Percentiles rank a stretch among this genome's conserved stretches.
Conservation (phyloP, 2,329 filamentous ascomycete genomes). For the Aspergillus sp. region DNA sequence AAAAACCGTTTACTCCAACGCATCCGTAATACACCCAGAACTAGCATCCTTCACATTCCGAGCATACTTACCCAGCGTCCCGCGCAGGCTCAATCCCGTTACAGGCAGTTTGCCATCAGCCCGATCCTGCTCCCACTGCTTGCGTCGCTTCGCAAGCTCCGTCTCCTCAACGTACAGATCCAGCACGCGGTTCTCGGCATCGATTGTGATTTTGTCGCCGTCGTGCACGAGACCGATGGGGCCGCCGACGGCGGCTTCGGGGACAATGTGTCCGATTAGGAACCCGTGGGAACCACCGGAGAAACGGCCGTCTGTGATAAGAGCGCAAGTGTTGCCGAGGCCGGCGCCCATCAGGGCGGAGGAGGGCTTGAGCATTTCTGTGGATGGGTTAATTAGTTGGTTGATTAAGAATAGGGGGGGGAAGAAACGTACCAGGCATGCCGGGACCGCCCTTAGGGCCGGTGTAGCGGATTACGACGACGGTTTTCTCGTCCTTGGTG, state of each 20-base stretch:
- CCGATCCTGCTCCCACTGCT: constrained; percentile 57
- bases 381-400: background rate
- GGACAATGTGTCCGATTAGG: constrained; percentile 83
- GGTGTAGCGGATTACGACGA: constrained; percentile 70
- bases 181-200: constrained; percentile 69
- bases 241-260: constrained; percentile 81
- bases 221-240: constrained; percentile 81
- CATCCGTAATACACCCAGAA: constrained; percentile 50
- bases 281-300: constrained; percentile 79
- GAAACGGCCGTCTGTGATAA: constrained; percentile 67
- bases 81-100: constrained; percentile 59
- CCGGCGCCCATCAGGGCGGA: constrained; percentile 74
- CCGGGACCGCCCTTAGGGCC: constrained; percentile 57
- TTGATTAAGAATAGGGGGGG: background rate
- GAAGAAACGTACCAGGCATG: constrained; percentile 51
- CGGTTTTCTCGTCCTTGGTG: constrained; percentile 74
- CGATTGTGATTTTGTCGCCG: constrained; percentile 78
- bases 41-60: constrained; percentile 48
- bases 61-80: constrained; percentile 72
- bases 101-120: constrained; percentile 41
- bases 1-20: constrained; percentile 15
- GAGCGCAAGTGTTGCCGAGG: constrained; percentile 65
- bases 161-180: constrained; percentile 66
- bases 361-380: constrained; percentile 67
- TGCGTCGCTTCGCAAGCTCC: constrained; percentile 60